Conservation (phyloP, 441 rosid species). For the Populus hybrid region DNA sequence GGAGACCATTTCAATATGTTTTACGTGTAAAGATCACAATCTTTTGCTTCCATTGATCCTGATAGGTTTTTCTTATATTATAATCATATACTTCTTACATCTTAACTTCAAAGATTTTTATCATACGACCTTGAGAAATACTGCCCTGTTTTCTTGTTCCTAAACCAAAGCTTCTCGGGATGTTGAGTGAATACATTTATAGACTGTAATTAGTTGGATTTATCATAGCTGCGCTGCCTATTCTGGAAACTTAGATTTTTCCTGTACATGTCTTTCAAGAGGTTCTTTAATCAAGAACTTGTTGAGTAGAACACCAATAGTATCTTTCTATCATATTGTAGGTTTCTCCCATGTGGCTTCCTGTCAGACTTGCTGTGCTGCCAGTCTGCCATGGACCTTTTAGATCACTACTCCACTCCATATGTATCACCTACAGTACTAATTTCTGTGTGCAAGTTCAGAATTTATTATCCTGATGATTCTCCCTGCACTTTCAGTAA, state of each 20-base stretch:
- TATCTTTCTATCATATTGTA: not conserved
- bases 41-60: not conserved
- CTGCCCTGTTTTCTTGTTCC: constrained; percentile 1
- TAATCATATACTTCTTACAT: not conserved
- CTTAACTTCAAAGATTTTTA: not conserved
- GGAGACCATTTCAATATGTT: not conserved
- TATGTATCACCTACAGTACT: not conserved
- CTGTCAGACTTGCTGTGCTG: not conserved
- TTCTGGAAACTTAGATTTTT: not conserved
- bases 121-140: not conserved
- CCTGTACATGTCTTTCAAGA: not conserved
- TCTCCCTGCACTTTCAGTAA: not conserved
- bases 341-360: not conserved
- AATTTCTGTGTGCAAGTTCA: constrained; percentile 1
- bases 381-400: constrained; percentile 1
- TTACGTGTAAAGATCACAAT: not conserved
- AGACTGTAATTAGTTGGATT: not conserved
- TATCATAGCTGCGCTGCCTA: not conserved
- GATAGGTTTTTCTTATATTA: not conserved
- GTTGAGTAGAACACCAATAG: not conserved
- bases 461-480: not conserved
- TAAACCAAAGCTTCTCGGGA: not conserved
- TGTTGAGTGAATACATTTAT: constrained; percentile 7
- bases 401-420: not conserved
- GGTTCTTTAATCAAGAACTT: not conserved